A percentile compares a stretch with the other conserved stretches of the same genome.
These are phyloP conservation scores for Tolypocladium sp. DNA, from an alignment of 2,329 filamentous ascomycete species.

Conservation along the genomic window DNA sequence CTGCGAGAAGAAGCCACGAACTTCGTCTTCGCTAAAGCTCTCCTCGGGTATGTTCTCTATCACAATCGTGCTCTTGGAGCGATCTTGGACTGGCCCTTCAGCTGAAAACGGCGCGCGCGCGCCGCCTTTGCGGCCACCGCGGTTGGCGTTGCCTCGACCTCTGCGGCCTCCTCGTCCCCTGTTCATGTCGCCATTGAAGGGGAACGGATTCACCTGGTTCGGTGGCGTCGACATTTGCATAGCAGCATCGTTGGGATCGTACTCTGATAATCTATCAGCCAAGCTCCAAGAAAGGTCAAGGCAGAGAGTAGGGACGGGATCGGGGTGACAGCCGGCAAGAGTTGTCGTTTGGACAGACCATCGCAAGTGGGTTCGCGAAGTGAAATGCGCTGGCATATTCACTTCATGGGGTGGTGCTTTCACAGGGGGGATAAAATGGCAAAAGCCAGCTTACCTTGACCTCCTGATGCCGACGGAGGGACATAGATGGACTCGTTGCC, in stretches of 20 bases:
- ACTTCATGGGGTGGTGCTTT: background rate
- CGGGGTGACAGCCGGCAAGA: background rate
- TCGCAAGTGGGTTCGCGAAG: background rate
- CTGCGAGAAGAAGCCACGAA: slow-evolving; percentile 61
- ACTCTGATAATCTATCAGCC: slow-evolving; percentile 17
- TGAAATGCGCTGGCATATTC: background rate
- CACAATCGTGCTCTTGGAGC: slow-evolving; percentile 58
- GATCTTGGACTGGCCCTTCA: slow-evolving; percentile 53
- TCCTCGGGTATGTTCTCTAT: slow-evolving; percentile 72
- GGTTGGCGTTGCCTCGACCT: slow-evolving; percentile 15
- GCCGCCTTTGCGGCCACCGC: slow-evolving; percentile 24
- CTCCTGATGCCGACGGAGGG: slow-evolving; percentile 12
- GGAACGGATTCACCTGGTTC: slow-evolving; percentile 10
- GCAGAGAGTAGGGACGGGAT: background rate
- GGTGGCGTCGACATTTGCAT: slow-evolving; percentile 10
- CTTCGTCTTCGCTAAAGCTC: slow-evolving; percentile 53
- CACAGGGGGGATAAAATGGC: background rate
- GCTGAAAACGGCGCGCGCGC: slow-evolving; percentile 53
- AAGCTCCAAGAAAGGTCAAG: background rate
- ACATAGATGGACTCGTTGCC: slow-evolving; percentile 40
- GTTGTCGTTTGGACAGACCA: background rate
- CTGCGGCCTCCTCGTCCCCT: slow-evolving; percentile 25
- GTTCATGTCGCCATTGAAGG: slow-evolving; percentile 13
- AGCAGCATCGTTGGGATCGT: slow-evolving; percentile 20
- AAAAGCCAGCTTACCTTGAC: slow-evolving; percentile 14